A percentile compares a stretch with the other conserved stretches of the same genome.
Evolutionary conservation across 768 basidiomycete genomes (phyloP).

Genomic region (Leccinum aurantiacum): DNA sequence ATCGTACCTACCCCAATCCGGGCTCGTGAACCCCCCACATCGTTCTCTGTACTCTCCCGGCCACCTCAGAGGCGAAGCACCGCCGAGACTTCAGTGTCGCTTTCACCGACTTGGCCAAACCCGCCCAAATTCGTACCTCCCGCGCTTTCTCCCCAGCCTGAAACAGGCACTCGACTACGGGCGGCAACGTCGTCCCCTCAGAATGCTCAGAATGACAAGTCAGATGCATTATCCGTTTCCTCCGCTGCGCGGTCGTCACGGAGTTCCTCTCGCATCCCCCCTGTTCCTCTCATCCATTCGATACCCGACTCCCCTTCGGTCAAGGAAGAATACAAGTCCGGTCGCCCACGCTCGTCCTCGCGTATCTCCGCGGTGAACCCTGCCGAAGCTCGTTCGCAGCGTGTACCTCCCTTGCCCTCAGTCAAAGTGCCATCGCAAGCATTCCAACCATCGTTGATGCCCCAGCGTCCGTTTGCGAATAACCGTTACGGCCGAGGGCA

Average conservation of each 20-base stretch:
- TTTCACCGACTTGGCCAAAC: conserved; percentile 13
- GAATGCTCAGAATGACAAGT: conserved; percentile 24
- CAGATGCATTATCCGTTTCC: conserved; percentile 25
- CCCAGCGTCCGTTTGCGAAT: conserved; percentile 57
- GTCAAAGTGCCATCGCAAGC: conserved; percentile 28
- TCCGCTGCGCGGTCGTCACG: conserved; percentile 24
- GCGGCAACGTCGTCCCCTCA: conserved; percentile 4
- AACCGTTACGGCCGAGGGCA: conserved; percentile 43
- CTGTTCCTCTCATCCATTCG: conserved; percentile 32
- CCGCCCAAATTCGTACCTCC: background rate
- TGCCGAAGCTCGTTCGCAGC: conserved; percentile 15
- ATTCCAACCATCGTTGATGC: conserved; percentile 26
- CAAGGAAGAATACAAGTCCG: conserved; percentile 20
- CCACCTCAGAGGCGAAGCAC: conserved; percentile 42
- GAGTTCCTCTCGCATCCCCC: conserved; percentile 26
- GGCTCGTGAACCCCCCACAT: conserved; percentile 51
- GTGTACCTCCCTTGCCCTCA: conserved; percentile 10
- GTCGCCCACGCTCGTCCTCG: conserved; percentile 12
- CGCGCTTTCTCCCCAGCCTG: conserved; percentile 12
- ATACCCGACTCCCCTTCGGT: conserved; percentile 36
- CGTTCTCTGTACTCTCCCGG: conserved; percentile 64
- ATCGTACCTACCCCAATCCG: conserved; percentile 59
- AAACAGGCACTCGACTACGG: conserved; percentile 16
- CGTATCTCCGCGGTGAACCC: conserved; percentile 11
- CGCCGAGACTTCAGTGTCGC: conserved; percentile 12